Evolutionary conservation across 306 rosid species (phyloP), one percentile per base, ranked within the genome.

Genomic region (Prunus fruticosa): DNA sequence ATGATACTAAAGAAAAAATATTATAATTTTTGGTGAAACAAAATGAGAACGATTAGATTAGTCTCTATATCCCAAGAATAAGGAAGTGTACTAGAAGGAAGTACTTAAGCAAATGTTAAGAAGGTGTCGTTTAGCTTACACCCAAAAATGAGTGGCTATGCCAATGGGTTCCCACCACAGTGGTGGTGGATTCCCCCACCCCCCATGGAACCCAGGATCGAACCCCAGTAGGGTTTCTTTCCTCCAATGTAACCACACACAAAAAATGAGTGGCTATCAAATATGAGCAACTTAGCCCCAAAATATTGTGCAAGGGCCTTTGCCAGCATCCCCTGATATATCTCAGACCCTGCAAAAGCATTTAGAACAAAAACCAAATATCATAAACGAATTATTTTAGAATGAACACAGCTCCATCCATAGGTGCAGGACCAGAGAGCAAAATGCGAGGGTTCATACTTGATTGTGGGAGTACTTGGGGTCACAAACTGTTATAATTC

Each of bases 391-490:
- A 63, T 46, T 50, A 71, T 54, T 45, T 22, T 46, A 77, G 66
- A 73, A 3, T 64, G 52, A 46, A 69, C 6, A 34, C 20, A 18
- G 63, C 38, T 19, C 34, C 7, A 75, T 27, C 47, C 89, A 76
- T 13, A 93, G 98, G 97, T 84, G 97, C 96, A 56, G 99, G 99
- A 75, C 99, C 99, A 64, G 97, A 96, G 34, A 96, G 98, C 87
- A 96, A 85, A 82, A 96, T 89, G 46, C 97, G 92, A 19, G 99
- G 99, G 72, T 93, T 96, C 81, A 96, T 25, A 25, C 27, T 25
- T 25, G 27, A 25, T 25, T 25, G 27, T 25, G 27, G 27, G 27
- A 25, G 27, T 25, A 25, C 27, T 25, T 25, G 27, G 27, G 27
- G 27, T 25, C 27, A 25, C 27, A 25, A 25, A 25, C 27, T 25